These are phyloP conservation scores for Austroboletus olivaceoglutinosus DNA, from an alignment of 1,284 basidiomycete species.

Conservation along the genomic window DNA sequence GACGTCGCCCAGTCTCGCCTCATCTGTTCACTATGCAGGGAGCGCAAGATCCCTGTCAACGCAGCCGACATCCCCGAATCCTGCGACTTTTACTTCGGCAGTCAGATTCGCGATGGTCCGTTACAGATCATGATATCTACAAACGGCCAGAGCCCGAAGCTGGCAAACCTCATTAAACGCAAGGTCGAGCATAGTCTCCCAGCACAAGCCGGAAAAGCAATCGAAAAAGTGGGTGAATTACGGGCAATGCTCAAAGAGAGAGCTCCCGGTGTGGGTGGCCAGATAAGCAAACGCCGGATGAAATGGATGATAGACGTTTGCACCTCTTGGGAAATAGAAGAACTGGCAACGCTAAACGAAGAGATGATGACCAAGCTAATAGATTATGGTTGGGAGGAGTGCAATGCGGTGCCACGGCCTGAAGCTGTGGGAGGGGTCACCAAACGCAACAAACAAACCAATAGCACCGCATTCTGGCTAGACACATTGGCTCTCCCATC, in stretches of 20 bases:
- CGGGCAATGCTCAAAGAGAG: slow-evolving; percentile 66
- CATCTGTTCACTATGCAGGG: slow-evolving; percentile 74
- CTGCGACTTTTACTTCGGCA: slow-evolving; percentile 99
- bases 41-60: slow-evolving; percentile 81
- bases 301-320: slow-evolving; percentile 93
- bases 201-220: slow-evolving; percentile 72
- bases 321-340: slow-evolving; percentile 79
- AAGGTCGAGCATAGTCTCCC: slow-evolving; percentile 72
- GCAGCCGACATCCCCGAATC: slow-evolving; percentile 94
- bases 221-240: slow-evolving; percentile 77
- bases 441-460: slow-evolving; percentile 1
- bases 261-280: slow-evolving; percentile 77
- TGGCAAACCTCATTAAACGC: slow-evolving; percentile 81
- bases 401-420: slow-evolving; percentile 48
- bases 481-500: slow-evolving; percentile 15
- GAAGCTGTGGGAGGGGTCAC: slow-evolving; percentile 40
- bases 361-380: slow-evolving; percentile 56
- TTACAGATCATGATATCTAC: slow-evolving; percentile 97
- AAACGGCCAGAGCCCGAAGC: slow-evolving; percentile 89
- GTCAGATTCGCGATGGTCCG: slow-evolving; percentile 87
- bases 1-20: slow-evolving; percentile 69
- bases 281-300: slow-evolving; percentile 78
- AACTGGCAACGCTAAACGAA: slow-evolving; percentile 68
- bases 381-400: slow-evolving; percentile 73
- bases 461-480: slow-evolving; percentile 2